Evolutionary conservation across 257 asterid species (phyloP), one percentile per base, ranked within the genome.

Genomic region (Buddleja alternifolia): DNA sequence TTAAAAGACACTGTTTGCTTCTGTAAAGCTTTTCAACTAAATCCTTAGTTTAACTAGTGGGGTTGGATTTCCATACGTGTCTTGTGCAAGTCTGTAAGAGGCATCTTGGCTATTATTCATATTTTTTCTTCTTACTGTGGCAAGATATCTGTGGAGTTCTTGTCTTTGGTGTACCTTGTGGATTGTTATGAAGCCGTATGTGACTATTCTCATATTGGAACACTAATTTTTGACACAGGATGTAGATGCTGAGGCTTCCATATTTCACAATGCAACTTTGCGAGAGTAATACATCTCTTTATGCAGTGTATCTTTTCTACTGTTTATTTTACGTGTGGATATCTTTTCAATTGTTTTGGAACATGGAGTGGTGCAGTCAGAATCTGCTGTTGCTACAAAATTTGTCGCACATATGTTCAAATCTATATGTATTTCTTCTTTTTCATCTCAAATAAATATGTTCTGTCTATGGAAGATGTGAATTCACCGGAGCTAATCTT

Each of bases 401-500:
- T 25, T 42, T 46, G 25, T 58, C 66, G 21, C 29, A 3, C 6
- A 46, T n/a, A 51, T 41, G 19, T 0, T 62, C 23, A 12, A 44
- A 29, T 65, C 59, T 60, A 34, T 69, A 29, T 23, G 10, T 45
- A 8, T 40, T 69, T 29, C 75, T 59, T 66, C 57, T 42, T 70
- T 67, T 25, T 77, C 50, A 41, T 71, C 74, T 74, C 72, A 48
- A 42, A 70, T 76, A 69, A 66, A 66, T 74, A 71, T 72, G 46
- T 80, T 17, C 79, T 69, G 80, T 82, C 88, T 79, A 71, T 81
- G 81, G 80, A 83, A 91, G 97, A 84, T 93, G 98, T 68, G 98
- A 93, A 62, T 93, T 93, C 70, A 90, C 93, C 34, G 97, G 96
- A 63, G 98, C 98, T 72, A 90, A 93, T 86, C 98, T 93, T 59